These are phyloP conservation scores for Leishmania braziliensis DNA, from an alignment of 208 protist genomes.

Conservation along the genomic window DNA sequence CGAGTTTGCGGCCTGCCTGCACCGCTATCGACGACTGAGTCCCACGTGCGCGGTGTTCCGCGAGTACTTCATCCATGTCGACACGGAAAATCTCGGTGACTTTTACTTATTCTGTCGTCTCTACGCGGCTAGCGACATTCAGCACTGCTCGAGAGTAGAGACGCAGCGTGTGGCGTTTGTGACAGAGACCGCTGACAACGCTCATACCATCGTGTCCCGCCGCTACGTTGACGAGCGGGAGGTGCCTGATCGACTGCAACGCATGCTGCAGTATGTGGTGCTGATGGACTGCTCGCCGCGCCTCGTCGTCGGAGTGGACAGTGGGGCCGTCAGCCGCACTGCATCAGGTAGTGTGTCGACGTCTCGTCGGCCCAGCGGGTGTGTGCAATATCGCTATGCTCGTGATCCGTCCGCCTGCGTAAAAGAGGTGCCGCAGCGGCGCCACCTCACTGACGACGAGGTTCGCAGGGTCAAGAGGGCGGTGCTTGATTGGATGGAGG, in stretches of 20 bases:
- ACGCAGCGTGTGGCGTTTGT: slow-evolving; percentile 22
- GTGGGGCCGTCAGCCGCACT: neutral
- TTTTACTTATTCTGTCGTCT: slow-evolving; percentile 43
- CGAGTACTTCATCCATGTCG: slow-evolving; percentile 45
- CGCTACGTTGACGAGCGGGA: slow-evolving; percentile 51
- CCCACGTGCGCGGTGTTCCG: slow-evolving; percentile 46
- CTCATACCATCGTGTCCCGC: slow-evolving; percentile 38
- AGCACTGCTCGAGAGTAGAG: slow-evolving; percentile 30
- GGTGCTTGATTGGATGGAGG: slow-evolving; percentile 44
- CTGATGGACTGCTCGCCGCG: slow-evolving; percentile 22
- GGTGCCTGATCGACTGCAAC: slow-evolving; percentile 27
- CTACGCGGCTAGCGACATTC: slow-evolving; percentile 20
- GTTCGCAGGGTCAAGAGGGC: slow-evolving; percentile 36
- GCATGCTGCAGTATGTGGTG: slow-evolving; percentile 34
- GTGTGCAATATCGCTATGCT: slow-evolving; percentile 9
- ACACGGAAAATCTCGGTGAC: slow-evolving; percentile 28
- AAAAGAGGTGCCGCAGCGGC: slow-evolving; percentile 2
- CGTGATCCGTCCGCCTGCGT: neutral
- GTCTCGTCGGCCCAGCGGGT: neutral
- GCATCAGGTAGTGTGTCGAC: neutral
- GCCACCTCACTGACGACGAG: slow-evolving; percentile 34
- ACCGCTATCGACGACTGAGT: slow-evolving; percentile 39
- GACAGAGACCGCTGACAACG: neutral
- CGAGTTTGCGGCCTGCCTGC: slow-evolving; percentile 42
- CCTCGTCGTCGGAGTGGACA: slow-evolving; percentile 13